Percentiles rank a stretch among this genome's conserved stretches.
These are phyloP conservation scores for Geosmithia flava DNA, from an alignment of 2,329 filamentous ascomycete species.

Conservation along the genomic window DNA sequence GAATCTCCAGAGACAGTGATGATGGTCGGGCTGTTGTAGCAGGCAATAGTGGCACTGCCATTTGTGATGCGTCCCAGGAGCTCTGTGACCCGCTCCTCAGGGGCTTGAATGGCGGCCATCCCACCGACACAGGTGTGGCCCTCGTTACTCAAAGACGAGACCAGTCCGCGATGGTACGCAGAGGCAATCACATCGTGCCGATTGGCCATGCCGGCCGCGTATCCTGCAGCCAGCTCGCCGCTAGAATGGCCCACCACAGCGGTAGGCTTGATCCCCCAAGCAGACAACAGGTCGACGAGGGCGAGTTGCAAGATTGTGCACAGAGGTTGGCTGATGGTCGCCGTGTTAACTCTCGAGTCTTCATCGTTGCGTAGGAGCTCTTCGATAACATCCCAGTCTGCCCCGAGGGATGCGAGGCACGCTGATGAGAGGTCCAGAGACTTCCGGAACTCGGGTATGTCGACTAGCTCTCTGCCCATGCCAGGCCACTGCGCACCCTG, in stretches of 20 bases:
- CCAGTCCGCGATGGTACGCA: slow-evolving; percentile 14
- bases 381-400: slow-evolving; percentile 4
- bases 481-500: slow-evolving; percentile 13
- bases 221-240: slow-evolving; percentile 26
- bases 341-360: slow-evolving; percentile 8
- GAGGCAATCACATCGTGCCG: slow-evolving; percentile 13
- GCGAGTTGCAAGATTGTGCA: slow-evolving; percentile 29
- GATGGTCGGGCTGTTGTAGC: slow-evolving; percentile 34
- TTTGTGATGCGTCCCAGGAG: neutral
- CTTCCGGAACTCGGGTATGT: neutral
- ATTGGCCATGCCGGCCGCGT: slow-evolving; percentile 10
- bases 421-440: neutral
- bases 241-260: slow-evolving; percentile 22
- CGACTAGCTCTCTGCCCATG: slow-evolving; percentile 12
- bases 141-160: slow-evolving; percentile 4
- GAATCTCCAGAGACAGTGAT: slow-evolving; percentile 33
- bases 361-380: slow-evolving; percentile 6
- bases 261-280: slow-evolving; percentile 12
- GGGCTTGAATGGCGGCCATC: slow-evolving; percentile 23
- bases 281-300: slow-evolving; percentile 19
- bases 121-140: slow-evolving; percentile 25
- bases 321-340: slow-evolving; percentile 19
- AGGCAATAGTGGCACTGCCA: slow-evolving; percentile 15
- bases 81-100: neutral
- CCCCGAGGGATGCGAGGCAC: neutral